Conservation (phyloP, 768 basidiomycete genomes). For the Boletus rubropictus region DNA sequence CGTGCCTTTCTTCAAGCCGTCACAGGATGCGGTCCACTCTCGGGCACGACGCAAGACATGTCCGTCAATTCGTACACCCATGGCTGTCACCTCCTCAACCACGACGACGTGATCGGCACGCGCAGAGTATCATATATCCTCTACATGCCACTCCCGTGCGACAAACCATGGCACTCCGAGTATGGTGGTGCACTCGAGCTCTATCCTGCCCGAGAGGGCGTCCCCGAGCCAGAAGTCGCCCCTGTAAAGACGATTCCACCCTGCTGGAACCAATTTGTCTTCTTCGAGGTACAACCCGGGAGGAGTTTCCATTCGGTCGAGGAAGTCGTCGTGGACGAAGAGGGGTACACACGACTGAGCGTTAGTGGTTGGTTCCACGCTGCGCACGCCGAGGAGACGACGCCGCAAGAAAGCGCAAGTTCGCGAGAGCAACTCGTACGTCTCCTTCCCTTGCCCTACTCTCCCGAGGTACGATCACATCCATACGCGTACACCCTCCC, state of each 20-base stretch:
- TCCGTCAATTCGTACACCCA: constrained; percentile 87
- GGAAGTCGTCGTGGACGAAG: constrained; percentile 81
- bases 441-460: constrained; percentile 17
- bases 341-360: constrained; percentile 70
- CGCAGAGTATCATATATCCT: constrained; percentile 94
- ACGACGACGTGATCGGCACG: constrained; percentile 96
- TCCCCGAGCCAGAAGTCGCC: constrained; percentile 58
- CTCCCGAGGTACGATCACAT: constrained; percentile 1
- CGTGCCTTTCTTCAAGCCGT: constrained; percentile 77
- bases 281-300: constrained; percentile 92
- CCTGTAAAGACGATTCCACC: constrained; percentile 69
- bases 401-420: constrained; percentile 69
- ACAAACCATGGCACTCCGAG: constrained; percentile 74
- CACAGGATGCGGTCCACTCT: constrained; percentile 89
- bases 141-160: constrained; percentile 81
- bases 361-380: constrained; percentile 98
- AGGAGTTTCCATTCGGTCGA: constrained; percentile 95
- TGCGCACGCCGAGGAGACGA: constrained; percentile 52
- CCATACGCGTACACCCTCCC: constrained; percentile 6
- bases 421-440: constrained; percentile 91
- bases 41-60: constrained; percentile 91
- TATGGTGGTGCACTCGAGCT: constrained; percentile 95
- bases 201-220: constrained; percentile 65
- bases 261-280: constrained; percentile 84
- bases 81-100: constrained; percentile 91